These are phyloP conservation scores for Cardamine resedifolia DNA, from an alignment of 345 rosid genomes.

Conservation along the genomic window DNA sequence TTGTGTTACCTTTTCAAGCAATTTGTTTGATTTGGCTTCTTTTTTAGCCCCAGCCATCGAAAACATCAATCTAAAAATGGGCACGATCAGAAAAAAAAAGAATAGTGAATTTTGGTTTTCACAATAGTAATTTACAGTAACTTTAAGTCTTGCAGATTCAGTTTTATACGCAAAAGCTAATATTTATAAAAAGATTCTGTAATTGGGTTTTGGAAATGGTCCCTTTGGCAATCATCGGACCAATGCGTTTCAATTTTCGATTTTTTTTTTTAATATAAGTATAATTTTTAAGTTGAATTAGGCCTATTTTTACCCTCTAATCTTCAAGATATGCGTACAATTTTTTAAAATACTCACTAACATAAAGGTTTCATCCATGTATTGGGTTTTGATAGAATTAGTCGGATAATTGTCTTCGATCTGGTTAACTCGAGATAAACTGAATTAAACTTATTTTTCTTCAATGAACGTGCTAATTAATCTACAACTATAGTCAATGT, in stretches of 20 bases:
- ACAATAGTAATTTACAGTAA: conserved; percentile 13
- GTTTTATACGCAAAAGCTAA: background rate
- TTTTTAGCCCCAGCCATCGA: background rate
- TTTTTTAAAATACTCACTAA: background rate
- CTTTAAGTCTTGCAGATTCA: background rate
- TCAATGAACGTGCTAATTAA: conserved; percentile 37
- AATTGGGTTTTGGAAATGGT: conserved; percentile 15
- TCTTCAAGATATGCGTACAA: background rate
- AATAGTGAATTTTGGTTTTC: conserved; percentile 10
- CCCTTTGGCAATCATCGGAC: conserved; percentile 25
- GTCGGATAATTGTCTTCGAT: background rate
- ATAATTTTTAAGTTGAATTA: background rate
- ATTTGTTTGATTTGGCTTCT: background rate
- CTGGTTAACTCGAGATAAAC: background rate
- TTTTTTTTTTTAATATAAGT: background rate
- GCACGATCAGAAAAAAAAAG: conserved; percentile 2
- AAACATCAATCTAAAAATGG: conserved; percentile 25
- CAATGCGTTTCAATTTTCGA: conserved; percentile 23
- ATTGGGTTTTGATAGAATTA: background rate
- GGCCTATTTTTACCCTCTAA: background rate
- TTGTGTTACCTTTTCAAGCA: background rate
- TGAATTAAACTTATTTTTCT: background rate
- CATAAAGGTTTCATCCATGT: background rate
- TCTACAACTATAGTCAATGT: conserved; percentile 10
- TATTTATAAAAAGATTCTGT: background rate